Evolutionary conservation across 2,329 filamentous ascomycete genomes (phyloP).

Genomic region (Aureobasidium sp.): DNA sequence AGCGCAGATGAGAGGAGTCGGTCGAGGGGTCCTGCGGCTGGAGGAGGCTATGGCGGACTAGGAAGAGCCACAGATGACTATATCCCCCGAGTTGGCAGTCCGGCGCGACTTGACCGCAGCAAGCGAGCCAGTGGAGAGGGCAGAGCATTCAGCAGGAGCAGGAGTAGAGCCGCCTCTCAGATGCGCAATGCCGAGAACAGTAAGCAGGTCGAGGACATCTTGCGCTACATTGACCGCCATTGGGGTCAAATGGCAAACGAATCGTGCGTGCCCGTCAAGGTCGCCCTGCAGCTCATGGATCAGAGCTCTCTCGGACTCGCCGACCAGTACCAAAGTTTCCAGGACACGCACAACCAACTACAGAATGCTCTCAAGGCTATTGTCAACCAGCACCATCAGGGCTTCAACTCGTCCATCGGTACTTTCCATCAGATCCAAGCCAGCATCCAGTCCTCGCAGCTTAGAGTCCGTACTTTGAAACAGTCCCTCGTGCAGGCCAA

Average conservation of each 20-base stretch:
- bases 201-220: constrained; percentile 44
- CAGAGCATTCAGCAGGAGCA: constrained; percentile 24
- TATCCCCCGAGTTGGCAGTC: constrained; percentile 21
- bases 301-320: constrained; percentile 87
- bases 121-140: constrained; percentile 33
- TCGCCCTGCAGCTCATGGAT: constrained; percentile 92
- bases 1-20: constrained; percentile 31
- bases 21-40: constrained; percentile 33
- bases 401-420: constrained; percentile 97
- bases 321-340: constrained; percentile 78
- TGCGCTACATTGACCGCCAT: constrained; percentile 77
- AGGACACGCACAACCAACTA: constrained; percentile 76
- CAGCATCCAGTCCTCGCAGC: constrained; percentile 83
- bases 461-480: constrained; percentile 73
- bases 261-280: constrained; percentile 85
- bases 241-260: constrained; percentile 89
- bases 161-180: constrained; percentile 21
- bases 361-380: constrained; percentile 89
- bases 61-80: constrained; percentile 17
- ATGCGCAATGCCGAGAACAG: constrained; percentile 14
- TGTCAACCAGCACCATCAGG: constrained; percentile 97
- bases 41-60: constrained; percentile 28
- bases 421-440: constrained; percentile 98
- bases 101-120: constrained; percentile 37
- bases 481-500: constrained; percentile 77